Evolutionary conservation across 257 asterid species (phyloP).

Genomic region (Plectranthus barbatus): DNA sequence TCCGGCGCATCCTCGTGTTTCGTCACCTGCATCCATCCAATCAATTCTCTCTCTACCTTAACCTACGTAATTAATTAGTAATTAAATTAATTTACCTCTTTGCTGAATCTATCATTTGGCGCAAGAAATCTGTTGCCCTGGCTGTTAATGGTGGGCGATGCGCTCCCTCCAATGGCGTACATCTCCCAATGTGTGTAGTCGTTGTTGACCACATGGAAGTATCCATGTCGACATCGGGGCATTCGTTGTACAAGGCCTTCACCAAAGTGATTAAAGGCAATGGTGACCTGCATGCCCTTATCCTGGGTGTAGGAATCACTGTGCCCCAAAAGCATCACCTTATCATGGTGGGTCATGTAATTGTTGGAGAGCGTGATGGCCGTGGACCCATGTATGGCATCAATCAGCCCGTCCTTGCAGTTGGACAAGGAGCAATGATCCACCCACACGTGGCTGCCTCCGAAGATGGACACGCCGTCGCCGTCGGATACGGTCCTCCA

Average conservation of each 20-base stretch:
- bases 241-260: conserved; percentile 87
- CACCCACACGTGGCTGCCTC: conserved; percentile 75
- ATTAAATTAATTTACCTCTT: conserved; percentile 40
- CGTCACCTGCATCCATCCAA: conserved; percentile 43
- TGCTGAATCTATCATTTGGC: conserved; percentile 39
- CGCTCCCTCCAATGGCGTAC: conserved; percentile 95
- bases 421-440: conserved; percentile 67
- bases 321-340: conserved; percentile 79
- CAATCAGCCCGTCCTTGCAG: conserved; percentile 63
- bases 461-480: conserved; percentile 70
- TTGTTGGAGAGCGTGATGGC: conserved; percentile 68
- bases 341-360: conserved; percentile 63
- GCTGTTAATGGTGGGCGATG: conserved; percentile 65
- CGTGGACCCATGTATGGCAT: conserved; percentile 62
- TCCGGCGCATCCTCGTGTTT: conserved; percentile 66
- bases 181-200: conserved; percentile 91
- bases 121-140: conserved; percentile 87
- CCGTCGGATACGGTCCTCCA: conserved; percentile 72
- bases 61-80: not conserved
- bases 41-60: not conserved
- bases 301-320: conserved; percentile 53
- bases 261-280: conserved; percentile 79
- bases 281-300: conserved; percentile 63
- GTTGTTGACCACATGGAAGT: conserved; percentile 82
- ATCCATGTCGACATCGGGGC: conserved; percentile 86